These are phyloP conservation scores for Xylariaceae sp. DNA, from an alignment of 2,329 filamentous ascomycete genomes.

Conservation along the genomic window DNA sequence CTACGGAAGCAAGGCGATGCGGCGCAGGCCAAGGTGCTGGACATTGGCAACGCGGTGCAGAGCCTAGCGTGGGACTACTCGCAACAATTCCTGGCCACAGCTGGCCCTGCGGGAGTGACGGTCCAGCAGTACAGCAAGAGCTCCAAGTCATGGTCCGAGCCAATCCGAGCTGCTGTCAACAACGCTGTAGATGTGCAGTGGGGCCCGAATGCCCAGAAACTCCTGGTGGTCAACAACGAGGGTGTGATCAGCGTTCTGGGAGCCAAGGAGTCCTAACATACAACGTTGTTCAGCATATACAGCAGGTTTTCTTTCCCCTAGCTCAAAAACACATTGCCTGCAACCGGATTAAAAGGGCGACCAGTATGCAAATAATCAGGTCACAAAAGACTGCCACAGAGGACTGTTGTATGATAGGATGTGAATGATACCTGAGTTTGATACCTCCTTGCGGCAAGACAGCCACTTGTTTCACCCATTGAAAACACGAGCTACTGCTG, in stretches of 20 bases:
- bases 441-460: too few relatives aligned
- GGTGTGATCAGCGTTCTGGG: conserved; percentile 70
- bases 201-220: conserved; percentile 70
- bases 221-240: conserved; percentile 72
- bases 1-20: conserved; percentile 86
- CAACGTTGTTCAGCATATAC: neutral
- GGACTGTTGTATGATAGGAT: neutral
- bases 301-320: neutral
- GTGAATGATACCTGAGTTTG: conserved; percentile 7
- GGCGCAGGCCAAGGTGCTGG: conserved; percentile 77
- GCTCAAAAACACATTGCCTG: too few relatives aligned
- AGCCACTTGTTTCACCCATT: too few relatives aligned
- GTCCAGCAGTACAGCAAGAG: conserved; percentile 89
- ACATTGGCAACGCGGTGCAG: conserved; percentile 75
- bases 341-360: too few relatives aligned
- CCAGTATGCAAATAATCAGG: too few relatives aligned
- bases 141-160: conserved; percentile 85
- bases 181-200: conserved; percentile 69
- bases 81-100: conserved; percentile 85
- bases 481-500: too few relatives aligned
- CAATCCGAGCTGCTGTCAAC: conserved; percentile 71
- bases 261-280: conserved; percentile 43
- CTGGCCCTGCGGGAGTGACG: conserved; percentile 74
- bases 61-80: conserved; percentile 89
- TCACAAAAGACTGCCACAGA: too few relatives aligned